Evolutionary conservation across 257 asterid species (phyloP), one percentile per base, ranked within the genome.

Genomic region (Ligustrum vulgare): DNA sequence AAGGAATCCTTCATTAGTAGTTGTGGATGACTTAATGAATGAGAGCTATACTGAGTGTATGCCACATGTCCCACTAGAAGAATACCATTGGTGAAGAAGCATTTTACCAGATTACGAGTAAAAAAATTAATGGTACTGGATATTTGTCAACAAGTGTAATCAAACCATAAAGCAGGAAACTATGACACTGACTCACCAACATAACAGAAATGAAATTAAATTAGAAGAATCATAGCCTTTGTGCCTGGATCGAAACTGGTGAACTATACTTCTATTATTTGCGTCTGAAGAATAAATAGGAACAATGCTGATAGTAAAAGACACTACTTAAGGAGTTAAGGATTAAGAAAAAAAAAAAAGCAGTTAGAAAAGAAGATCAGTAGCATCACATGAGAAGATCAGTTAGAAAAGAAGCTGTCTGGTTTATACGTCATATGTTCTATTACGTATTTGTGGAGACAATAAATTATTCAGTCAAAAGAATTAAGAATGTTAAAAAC

Each of bases 31-130:
- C 33, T 22, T 63, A 68, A 68, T 63, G 64, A 35, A 70, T 31
- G 64, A 73, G 7, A 71, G 31, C 43, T 69, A 70, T 33, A 35
- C 71, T 33, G 5, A 47, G 11, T 63, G 73, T 74, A 78, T 36
- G 76, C 51, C 43, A 72, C 47, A 67, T 35, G 31, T 35, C 11
- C 60, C 36, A 71, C 47, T 65, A 39, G 80, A 66, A 75, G 74
- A 72, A 77, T 63, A 36, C n/a, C 20, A 37, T 16, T 69, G 36
- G 39, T 4, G 43, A 63, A 80, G 32, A 70, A 45, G 75, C 16
- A 35, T 49, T 20, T 39, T 51, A 51, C 72, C 33, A 58, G 68
- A 41, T 71, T 58, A 69, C 33, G 20, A 62, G 39, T 28, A 64
- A 22, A 77, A 65, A 43, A 65, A 45, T 18, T 41, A 73, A 54